Conservation (phyloP, 1,284 basidiomycete genomes). For the Pterulicium gracile region DNA sequence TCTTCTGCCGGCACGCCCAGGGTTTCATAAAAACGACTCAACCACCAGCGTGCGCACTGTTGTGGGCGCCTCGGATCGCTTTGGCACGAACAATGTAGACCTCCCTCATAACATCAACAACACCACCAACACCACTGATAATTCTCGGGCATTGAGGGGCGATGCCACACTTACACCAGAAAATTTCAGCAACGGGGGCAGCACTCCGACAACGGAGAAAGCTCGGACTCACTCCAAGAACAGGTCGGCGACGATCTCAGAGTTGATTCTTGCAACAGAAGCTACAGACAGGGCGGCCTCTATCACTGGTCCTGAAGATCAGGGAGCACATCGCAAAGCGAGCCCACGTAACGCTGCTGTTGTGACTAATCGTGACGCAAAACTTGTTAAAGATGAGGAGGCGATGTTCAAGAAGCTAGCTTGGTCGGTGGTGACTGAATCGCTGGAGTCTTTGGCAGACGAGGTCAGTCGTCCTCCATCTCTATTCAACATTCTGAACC, state of each 20-base stretch:
- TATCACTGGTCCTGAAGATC: too few relatives aligned
- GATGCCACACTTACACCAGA: too few relatives aligned
- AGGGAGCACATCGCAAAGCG: constrained; percentile 19
- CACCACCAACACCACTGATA: too few relatives aligned
- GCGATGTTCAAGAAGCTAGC: constrained; percentile 36
- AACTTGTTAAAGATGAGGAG: constrained; percentile 27
- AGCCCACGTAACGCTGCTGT: constrained; percentile 8
- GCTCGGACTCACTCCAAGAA: not conserved
- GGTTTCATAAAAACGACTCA: constrained; percentile 30
- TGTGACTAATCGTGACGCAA: not conserved
- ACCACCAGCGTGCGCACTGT: constrained; percentile 61
- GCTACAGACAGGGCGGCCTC: too few relatives aligned
- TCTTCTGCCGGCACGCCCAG: too few relatives aligned
- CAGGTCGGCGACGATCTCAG: not conserved
- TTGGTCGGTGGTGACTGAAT: constrained; percentile 44
- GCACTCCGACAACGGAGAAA: not conserved
- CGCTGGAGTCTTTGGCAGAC: constrained; percentile 51
- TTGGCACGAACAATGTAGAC: too few relatives aligned
- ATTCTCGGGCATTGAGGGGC: not conserved
- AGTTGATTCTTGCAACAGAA: too few relatives aligned
- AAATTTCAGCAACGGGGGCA: not conserved
- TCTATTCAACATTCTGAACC: not conserved
- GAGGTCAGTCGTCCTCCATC: constrained; percentile 27
- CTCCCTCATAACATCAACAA: not conserved
- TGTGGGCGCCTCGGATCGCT: too few relatives aligned